Evolutionary conservation across 257 asterid genomes (phyloP), one percentile per base, ranked within the genome.

Genomic region (Parsonsia alboflavescens): DNA sequence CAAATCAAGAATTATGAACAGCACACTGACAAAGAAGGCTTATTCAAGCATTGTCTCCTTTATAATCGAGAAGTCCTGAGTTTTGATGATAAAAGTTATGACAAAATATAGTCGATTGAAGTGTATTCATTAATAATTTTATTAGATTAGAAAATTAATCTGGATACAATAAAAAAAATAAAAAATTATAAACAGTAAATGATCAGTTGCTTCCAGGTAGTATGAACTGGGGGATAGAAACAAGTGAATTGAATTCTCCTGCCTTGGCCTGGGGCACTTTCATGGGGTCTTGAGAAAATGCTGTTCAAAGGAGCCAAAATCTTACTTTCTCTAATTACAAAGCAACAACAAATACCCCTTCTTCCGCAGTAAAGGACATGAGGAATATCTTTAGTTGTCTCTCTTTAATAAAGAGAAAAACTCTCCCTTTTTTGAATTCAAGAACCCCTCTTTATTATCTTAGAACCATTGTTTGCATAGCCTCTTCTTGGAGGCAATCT

Each of bases 371-470:
- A 78, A 77, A 80, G 83, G 73, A 81, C 94, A 84, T 66, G 79
- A 75, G 78, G 88, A 87, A 89, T 83, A 81, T 84, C 89, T 87
- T 81, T 86, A 80, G 71, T 75, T 83, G 75, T 52, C 13, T 81
- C 85, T 80, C 81, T 90, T 90, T 90, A 87, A 77, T 87, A 88
- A 90, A 88, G 89, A 80, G 39, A 33, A 3, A 78, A 82, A 71
- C 79, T 75, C 72, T 66, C 71, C 75, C 77, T 77, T 76, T 87
- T 88, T 89, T 71, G 65, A 81, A 80, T 85, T 88, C 86, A 83
- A 86, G 80, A 69, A 69, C 68, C 72, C 62, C 78, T 44, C 68
- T 3, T 36, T 46, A 30, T 44, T 54, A 30, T 59, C 59, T 50
- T 21, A 30, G 44, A 19, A 61, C 63, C 61, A 36, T 48, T 41